These are phyloP conservation scores for Houttuynia cordata DNA, from an alignment of 164 flowering plant species.

Conservation along the genomic window DNA sequence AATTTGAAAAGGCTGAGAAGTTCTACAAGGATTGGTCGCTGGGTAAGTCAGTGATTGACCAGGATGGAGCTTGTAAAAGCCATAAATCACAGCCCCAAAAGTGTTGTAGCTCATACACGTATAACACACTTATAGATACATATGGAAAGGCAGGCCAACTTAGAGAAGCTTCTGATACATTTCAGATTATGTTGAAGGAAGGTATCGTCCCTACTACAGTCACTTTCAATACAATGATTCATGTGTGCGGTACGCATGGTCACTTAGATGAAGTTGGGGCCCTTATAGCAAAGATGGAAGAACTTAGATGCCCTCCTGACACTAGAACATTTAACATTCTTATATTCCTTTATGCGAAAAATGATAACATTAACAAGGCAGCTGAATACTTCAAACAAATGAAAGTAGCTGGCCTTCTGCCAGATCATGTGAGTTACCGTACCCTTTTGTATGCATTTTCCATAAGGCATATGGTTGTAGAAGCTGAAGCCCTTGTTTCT, in stretches of 20 bases:
- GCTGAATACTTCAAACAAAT: slow-evolving; percentile 42
- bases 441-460: slow-evolving; percentile 79
- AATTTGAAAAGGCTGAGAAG: slow-evolving; percentile 62
- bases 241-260: slow-evolving; percentile 73
- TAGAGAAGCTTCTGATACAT: slow-evolving; percentile 57
- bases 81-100: slow-evolving; percentile 10
- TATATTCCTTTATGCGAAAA: slow-evolving; percentile 60
- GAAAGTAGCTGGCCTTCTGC: slow-evolving; percentile 53
- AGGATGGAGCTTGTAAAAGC: slow-evolving; percentile 3
- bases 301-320: slow-evolving; percentile 58
- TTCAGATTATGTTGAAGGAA: slow-evolving; percentile 49
- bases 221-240: slow-evolving; percentile 92
- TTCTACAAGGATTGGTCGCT: slow-evolving; percentile 70
- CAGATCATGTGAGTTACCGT: slow-evolving; percentile 73
- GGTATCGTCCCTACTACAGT: slow-evolving; percentile 66
- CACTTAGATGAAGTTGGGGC: slow-evolving; percentile 49
- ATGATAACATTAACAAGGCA: slow-evolving; percentile 47
- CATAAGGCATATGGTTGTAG: slow-evolving; percentile 60
- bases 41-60: slow-evolving; percentile 11
- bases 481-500: slow-evolving; percentile 53
- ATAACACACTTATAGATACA: slow-evolving; percentile 74
- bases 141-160: slow-evolving; percentile 85
- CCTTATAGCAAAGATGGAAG: slow-evolving; percentile 66
- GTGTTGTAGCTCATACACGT: slow-evolving; percentile 45
- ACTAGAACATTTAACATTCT: slow-evolving; percentile 85